These are phyloP conservation scores for Musa itinerans DNA, from an alignment of 176 grass and related monocot species.

Conservation along the genomic window DNA sequence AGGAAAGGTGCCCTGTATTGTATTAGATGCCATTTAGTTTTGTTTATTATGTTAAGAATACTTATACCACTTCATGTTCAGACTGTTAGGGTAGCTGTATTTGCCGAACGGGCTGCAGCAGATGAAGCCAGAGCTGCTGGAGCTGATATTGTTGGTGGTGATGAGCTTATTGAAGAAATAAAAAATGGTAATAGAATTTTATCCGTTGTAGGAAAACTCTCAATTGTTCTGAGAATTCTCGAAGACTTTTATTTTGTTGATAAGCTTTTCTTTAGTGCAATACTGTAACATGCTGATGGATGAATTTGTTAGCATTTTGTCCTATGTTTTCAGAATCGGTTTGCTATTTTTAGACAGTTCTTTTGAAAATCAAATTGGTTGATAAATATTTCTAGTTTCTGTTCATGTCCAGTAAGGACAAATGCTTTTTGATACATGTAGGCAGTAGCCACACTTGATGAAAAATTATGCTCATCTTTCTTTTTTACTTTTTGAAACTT, in stretches of 20 bases:
- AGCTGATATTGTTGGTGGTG: constrained; percentile 82
- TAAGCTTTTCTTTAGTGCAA: not conserved
- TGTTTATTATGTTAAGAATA: constrained; percentile 12
- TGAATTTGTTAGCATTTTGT: not conserved
- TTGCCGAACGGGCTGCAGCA: constrained; percentile 82
- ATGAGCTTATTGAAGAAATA: constrained; percentile 85
- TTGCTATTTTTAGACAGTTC: not conserved
- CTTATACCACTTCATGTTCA: constrained; percentile 25
- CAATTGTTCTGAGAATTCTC: not conserved
- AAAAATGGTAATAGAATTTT: constrained; percentile 40
- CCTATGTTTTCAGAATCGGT: not conserved
- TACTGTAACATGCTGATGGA: not conserved
- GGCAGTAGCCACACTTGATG: too few species aligned
- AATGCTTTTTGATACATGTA: not conserved
- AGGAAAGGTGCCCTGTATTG: constrained; percentile 48
- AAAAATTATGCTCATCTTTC: not conserved
- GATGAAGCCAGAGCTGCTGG: constrained; percentile 78
- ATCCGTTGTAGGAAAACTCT: not conserved
- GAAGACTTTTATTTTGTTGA: not conserved
- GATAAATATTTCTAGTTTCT: too few species aligned
- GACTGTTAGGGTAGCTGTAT: constrained; percentile 96
- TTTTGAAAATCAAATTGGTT: not conserved
- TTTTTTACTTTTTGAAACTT: not conserved
- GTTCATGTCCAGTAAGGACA: not conserved
- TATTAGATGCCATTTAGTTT: not conserved